Evolutionary conservation across 805 yeast genomes (phyloP), one percentile per base, ranked within the genome.

Genomic region (Candida tallmaniae): DNA sequence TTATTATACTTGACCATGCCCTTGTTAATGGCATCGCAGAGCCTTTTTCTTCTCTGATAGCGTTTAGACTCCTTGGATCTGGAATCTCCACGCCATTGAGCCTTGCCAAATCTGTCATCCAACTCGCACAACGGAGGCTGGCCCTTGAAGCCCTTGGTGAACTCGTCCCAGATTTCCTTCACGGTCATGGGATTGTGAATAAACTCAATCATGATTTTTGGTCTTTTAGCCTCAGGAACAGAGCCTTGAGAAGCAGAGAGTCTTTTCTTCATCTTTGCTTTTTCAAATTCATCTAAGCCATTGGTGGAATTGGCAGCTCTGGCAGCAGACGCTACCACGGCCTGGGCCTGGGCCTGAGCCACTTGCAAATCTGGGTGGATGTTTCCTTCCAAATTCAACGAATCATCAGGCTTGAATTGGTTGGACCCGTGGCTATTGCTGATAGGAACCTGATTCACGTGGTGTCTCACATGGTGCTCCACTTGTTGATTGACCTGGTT

Each of bases 51-150:
- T 41, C 73, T 51, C 41, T 66, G 73, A 44, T 46, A 66, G 38
- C 73, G 48, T 47, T 66, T 66, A 13, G 64, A 56, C 38, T 66
- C 70, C 42, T 66, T 66, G 11, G 69, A 62, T 24, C 73, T 48
- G 6, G 68, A 61, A 44, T 66, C 70, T 17, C 73, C 73, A 33
- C 73, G 48, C 73, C 73, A 66, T 34, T 60, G 62, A 41, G 61
- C 58, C 40, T 66, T 66, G 14, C 73, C 73, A 43, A 57, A 65
- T 32, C 62, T 54, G 18, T 56, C 58, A 41, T 66, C 73, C 60
- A 66, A 56, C 28, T 65, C 68, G 27, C 62, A 50, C 28, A 66
- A 49, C 5, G 73, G 68, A 4, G 59, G 58, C 44, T 66, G 73
- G 13, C 70, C 71, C 10, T 64, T 54, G 45, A 63, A 65, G 5